Conservation (phyloP, 768 basidiomycete genomes). For the Neoboletus subvelutipes region DNA sequence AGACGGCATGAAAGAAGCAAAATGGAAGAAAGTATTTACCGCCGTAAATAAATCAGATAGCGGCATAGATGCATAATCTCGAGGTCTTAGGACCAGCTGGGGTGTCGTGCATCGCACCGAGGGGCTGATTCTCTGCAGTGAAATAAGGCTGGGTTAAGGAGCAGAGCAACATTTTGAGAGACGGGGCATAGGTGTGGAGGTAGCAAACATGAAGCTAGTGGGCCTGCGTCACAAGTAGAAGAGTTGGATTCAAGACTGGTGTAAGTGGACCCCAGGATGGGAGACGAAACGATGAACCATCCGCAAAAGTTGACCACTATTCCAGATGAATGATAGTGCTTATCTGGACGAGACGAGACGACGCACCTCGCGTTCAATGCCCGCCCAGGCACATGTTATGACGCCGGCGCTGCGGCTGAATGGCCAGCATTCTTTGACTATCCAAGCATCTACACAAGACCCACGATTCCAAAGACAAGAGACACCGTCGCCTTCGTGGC, state of each 20-base stretch:
- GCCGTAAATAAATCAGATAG: conserved; percentile 59
- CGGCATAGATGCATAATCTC: conserved; percentile 53
- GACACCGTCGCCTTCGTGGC: conserved; percentile 52
- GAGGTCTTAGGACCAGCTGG: conserved; percentile 38
- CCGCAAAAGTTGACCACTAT: conserved; percentile 54
- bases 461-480: conserved; percentile 68
- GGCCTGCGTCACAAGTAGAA: conserved; percentile 65
- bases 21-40: conserved; percentile 35
- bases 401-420: conserved; percentile 53
- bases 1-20: neutral
- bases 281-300: conserved; percentile 52
- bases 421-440: conserved; percentile 54
- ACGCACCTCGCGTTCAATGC: conserved; percentile 56
- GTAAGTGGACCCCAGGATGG: conserved; percentile 58
- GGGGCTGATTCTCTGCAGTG: conserved; percentile 35
- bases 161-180: conserved; percentile 48
- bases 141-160: conserved; percentile 44
- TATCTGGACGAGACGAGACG: neutral
- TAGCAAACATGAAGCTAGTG: conserved; percentile 56
- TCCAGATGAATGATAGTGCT: neutral
- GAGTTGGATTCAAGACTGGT: conserved; percentile 51
- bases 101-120: conserved; percentile 30
- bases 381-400: conserved; percentile 64
- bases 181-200: conserved; percentile 44
- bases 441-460: conserved; percentile 61